These are phyloP conservation scores for Fusarium sp. DNA, from an alignment of 2,329 filamentous ascomycete genomes.

Conservation along the genomic window DNA sequence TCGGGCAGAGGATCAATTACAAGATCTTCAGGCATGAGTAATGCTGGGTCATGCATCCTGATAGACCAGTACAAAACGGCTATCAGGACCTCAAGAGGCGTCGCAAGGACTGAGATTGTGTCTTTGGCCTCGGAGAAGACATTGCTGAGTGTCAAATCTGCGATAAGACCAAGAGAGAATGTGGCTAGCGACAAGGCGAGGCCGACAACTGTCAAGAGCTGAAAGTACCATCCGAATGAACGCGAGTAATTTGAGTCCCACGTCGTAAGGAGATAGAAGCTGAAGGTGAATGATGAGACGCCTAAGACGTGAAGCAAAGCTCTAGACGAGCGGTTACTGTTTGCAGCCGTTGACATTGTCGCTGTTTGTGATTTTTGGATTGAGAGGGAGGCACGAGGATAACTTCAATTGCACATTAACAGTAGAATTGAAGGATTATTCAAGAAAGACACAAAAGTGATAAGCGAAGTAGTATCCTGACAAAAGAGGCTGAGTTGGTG, in stretches of 20 bases:
- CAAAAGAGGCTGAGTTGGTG: not conserved
- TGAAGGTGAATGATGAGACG: not conserved
- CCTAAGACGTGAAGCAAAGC: not conserved
- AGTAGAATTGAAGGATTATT: not conserved
- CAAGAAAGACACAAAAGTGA: not conserved
- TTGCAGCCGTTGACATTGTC: not conserved
- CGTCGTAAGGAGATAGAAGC: conserved; percentile 11
- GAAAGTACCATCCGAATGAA: conserved; percentile 20
- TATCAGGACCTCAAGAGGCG: conserved; percentile 16
- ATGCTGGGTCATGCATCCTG: conserved; percentile 6
- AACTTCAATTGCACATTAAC: not conserved
- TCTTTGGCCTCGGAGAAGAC: not conserved
- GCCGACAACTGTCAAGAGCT: conserved; percentile 5
- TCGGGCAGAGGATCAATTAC: conserved; percentile 9
- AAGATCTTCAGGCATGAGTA: conserved; percentile 17
- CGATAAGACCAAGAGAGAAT: not conserved
- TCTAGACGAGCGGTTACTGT: no score
- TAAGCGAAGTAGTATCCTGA: not conserved
- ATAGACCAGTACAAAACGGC: conserved; percentile 13
- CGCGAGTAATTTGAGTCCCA: conserved; percentile 13
- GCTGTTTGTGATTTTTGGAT: not conserved
- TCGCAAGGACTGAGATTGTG: not conserved
- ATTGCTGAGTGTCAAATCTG: not conserved
- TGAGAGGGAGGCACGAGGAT: no score
- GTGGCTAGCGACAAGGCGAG: not conserved